Percentiles rank a stretch among this genome's conserved stretches.
These are phyloP conservation scores for Anisodus tanguticus DNA, from an alignment of 257 asterid species.

Conservation along the genomic window DNA sequence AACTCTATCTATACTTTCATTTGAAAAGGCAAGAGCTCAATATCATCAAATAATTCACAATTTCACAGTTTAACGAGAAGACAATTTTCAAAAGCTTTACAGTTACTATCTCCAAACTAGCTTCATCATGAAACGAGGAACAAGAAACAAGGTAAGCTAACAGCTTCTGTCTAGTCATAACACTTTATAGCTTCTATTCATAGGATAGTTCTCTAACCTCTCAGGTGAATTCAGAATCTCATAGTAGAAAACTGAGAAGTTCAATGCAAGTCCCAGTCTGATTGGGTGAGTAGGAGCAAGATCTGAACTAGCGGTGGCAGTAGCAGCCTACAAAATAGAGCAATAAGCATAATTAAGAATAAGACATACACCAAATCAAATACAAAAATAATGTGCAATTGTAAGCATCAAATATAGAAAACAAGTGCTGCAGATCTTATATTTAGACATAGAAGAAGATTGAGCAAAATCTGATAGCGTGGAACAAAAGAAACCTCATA, in stretches of 20 bases:
- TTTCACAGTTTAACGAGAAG: not conserved
- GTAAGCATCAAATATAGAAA: not conserved
- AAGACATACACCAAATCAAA: not conserved
- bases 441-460: not conserved
- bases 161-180: not conserved
- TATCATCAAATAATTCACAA: not conserved
- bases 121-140: not conserved
- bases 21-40: not conserved
- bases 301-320: slow-evolving; percentile 62
- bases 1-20: not conserved
- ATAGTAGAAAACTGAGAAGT: slow-evolving; percentile 77
- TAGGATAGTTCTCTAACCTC: slow-evolving; percentile 46
- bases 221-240: slow-evolving; percentile 83
- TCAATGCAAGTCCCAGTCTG: slow-evolving; percentile 73
- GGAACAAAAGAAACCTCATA: slow-evolving; percentile 50
- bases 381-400: not conserved
- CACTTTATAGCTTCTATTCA: not conserved
- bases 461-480: not conserved
- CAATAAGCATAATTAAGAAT: not conserved
- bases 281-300: slow-evolving; percentile 82
- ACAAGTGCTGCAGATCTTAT: not conserved
- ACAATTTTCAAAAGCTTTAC: not conserved
- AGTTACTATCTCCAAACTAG: not conserved
- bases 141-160: not conserved
- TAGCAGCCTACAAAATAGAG: slow-evolving; percentile 66